Evolutionary conservation across 2,329 filamentous ascomycete genomes (phyloP).

Genomic region (Sphaceloma murrayae): DNA sequence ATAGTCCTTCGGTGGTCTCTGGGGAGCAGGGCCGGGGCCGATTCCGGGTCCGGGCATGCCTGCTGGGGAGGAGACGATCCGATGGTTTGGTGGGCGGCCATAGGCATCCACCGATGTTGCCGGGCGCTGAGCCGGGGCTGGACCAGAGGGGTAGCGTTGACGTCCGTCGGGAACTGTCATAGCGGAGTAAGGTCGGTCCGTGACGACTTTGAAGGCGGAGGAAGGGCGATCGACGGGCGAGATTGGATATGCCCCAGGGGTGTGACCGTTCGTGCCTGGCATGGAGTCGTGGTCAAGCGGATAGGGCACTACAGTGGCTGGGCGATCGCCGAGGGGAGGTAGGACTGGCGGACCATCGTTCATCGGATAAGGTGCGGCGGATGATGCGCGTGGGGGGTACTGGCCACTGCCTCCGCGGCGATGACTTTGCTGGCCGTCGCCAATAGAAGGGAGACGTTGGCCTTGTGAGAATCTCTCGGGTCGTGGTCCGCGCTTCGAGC

Average conservation of each 20-base stretch:
- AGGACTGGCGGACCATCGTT: conserved; percentile 16
- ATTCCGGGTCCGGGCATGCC: conserved; percentile 19
- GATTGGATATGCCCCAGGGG: not conserved
- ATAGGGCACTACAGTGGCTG: conserved; percentile 58
- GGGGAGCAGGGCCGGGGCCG: conserved; percentile 19
- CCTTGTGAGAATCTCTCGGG: conserved; percentile 36
- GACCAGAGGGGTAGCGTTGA: conserved; percentile 17
- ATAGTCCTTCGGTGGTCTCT: conserved; percentile 20
- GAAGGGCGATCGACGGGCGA: conserved; percentile 39
- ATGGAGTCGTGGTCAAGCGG: conserved; percentile 37
- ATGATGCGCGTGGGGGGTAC: conserved; percentile 19
- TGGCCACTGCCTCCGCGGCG: conserved; percentile 2
- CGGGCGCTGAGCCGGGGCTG: conserved; percentile 7
- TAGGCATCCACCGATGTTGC: conserved; percentile 14
- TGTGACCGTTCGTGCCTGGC: conserved; percentile 3
- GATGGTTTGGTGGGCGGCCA: conserved; percentile 21
- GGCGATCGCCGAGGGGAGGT: conserved; percentile 33
- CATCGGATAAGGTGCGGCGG: conserved; percentile 34
- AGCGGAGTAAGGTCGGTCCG: conserved; percentile 29
- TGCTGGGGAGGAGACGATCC: conserved; percentile 28
- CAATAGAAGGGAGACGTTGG: conserved; percentile 32
- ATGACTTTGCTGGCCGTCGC: conserved; percentile 22
- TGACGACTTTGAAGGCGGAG: conserved; percentile 44
- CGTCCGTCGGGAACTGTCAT: conserved; percentile 19
- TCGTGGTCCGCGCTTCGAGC: conserved; percentile 41